Evolutionary conservation across 257 asterid genomes (phyloP).

Genomic region (Solanum clarkiae): DNA sequence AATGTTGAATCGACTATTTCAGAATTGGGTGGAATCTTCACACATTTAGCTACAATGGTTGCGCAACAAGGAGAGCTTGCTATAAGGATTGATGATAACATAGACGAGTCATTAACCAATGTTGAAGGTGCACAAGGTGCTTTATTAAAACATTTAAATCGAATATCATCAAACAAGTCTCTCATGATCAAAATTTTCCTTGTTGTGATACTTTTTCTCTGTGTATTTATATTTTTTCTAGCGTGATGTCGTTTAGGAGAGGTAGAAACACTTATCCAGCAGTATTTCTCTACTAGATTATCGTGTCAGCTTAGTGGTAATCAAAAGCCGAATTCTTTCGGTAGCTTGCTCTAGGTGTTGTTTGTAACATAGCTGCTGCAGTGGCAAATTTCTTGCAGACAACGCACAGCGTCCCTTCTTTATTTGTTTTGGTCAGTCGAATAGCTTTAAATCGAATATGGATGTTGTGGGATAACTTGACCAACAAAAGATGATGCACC

Average conservation of each 20-base stretch:
- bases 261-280: not conserved
- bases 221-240: conserved; percentile 53
- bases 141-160: conserved; percentile 53
- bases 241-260: conserved; percentile 17
- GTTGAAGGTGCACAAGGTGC: conserved; percentile 76
- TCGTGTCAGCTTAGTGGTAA: not conserved
- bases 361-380: not conserved
- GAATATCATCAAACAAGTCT: conserved; percentile 72
- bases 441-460: no score
- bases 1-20: conserved; percentile 81
- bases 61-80: conserved; percentile 89
- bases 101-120: conserved; percentile 64
- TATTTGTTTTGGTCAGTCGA: no score
- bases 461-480: no score
- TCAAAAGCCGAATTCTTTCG: not conserved
- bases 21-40: conserved; percentile 74
- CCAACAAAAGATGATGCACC: no score
- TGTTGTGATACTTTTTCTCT: conserved; percentile 47
- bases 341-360: not conserved
- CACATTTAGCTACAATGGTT: conserved; percentile 85
- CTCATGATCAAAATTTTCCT: conserved; percentile 70
- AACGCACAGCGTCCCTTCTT: not conserved
- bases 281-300: not conserved
- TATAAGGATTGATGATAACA: conserved; percentile 81
- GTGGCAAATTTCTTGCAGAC: not conserved